Conservation (phyloP, 148 eudicot species). For the Polygonum maritimum region DNA sequence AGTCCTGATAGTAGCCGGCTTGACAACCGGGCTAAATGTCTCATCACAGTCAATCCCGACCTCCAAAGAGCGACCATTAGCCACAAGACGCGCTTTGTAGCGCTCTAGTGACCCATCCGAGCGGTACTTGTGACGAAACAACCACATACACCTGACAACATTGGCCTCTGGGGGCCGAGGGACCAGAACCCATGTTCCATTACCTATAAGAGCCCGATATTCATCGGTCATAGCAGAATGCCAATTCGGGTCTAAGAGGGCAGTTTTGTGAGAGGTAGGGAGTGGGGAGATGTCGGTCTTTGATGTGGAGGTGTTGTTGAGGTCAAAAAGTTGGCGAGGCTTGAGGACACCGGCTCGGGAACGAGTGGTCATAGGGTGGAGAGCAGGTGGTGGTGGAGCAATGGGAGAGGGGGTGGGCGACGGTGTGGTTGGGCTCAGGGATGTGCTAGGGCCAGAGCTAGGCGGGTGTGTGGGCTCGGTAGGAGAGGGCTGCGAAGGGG, state of each 20-base stretch:
- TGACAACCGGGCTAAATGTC: background rate
- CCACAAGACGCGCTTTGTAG: background rate
- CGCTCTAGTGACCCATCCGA: background rate
- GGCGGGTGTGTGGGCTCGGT: too few relatives aligned
- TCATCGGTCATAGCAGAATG: background rate
- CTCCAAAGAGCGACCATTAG: background rate
- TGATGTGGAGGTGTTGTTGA: background rate
- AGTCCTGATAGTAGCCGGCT: background rate
- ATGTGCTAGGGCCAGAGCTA: too few relatives aligned
- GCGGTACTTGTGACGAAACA: background rate
- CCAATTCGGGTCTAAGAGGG: background rate
- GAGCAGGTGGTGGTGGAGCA: too few relatives aligned
- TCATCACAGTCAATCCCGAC: background rate
- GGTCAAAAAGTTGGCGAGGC: background rate
- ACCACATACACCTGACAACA: background rate
- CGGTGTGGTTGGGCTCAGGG: background rate
- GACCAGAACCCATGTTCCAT: background rate
- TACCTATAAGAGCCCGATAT: background rate
- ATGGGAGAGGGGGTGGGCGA: background rate
- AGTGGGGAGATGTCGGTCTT: background rate
- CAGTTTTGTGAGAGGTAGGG: background rate
- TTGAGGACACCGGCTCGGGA: background rate
- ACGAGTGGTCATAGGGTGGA: background rate
- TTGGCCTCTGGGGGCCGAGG: background rate
- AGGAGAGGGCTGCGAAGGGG: too few relatives aligned